phyloP scores from a whole-genome alignment of 768 basidiomycete genomes.

The Daedaleopsis sinensis region DNA sequence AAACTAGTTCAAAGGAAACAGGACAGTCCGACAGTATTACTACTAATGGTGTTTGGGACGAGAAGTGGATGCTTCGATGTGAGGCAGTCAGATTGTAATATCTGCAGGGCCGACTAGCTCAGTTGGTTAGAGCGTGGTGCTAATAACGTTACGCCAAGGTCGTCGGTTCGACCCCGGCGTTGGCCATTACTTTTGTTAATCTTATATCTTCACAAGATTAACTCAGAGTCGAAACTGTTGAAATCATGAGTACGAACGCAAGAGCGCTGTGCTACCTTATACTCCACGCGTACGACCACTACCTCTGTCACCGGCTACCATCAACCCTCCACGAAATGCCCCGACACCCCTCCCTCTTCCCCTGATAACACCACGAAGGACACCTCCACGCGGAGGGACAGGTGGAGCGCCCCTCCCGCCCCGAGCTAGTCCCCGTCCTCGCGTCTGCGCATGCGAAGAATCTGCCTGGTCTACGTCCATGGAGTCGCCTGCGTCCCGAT shows the following conservation, averaged over 20 bases:
- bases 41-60: too few relatives aligned
- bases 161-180: conserved; percentile 11
- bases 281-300: neutral
- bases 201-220: too few relatives aligned
- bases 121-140: conserved; percentile 92
- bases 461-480: conserved; percentile 1
- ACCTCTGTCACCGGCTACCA: too few relatives aligned
- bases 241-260: too few relatives aligned
- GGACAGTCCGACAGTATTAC: too few relatives aligned
- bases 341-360: neutral
- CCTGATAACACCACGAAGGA: neutral
- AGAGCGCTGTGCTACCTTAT: neutral
- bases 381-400: neutral
- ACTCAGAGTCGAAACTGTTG: too few relatives aligned
- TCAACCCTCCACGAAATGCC: too few relatives aligned
- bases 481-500: neutral
- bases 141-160: conserved; percentile 52
- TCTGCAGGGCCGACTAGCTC: conserved; percentile 79
- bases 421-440: neutral
- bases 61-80: too few relatives aligned
- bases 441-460: neutral
- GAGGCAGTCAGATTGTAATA: too few relatives aligned
- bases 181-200: neutral
- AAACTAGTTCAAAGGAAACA: too few relatives aligned
- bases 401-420: neutral